Evolutionary conservation across 805 yeast genomes (phyloP).

Genomic region (Cyberlindnera samutprakarnensis): DNA sequence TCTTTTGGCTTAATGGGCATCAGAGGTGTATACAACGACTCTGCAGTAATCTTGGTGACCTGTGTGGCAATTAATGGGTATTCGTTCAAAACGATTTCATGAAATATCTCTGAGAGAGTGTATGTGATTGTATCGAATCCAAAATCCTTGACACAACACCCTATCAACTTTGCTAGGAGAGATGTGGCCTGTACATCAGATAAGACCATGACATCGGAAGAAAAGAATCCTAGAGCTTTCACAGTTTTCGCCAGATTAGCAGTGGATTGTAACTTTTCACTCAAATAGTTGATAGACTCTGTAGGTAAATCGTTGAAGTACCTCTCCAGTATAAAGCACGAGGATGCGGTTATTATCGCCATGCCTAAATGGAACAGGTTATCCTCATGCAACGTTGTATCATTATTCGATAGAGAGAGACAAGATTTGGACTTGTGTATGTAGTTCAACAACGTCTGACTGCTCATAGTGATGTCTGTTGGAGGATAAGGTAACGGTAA

Average conservation of each 20-base stretch:
- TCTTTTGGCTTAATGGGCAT: slow-evolving; percentile 28
- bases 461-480: slow-evolving; percentile 7
- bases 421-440: slow-evolving; percentile 62
- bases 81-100: slow-evolving; percentile 49
- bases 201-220: slow-evolving; percentile 23
- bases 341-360: slow-evolving; percentile 43
- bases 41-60: slow-evolving; percentile 17
- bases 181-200: slow-evolving; percentile 46
- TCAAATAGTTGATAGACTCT: slow-evolving; percentile 46
- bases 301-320: slow-evolving; percentile 47
- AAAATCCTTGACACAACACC: slow-evolving; percentile 69
- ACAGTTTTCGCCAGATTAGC: slow-evolving; percentile 27
- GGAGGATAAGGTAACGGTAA: slow-evolving; percentile 6
- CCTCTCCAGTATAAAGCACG: slow-evolving; percentile 56
- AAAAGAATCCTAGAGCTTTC: slow-evolving; percentile 32
- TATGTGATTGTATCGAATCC: slow-evolving; percentile 67
- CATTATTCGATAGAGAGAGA: slow-evolving; percentile 33
- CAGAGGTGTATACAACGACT: slow-evolving; percentile 18
- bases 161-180: slow-evolving; percentile 51
- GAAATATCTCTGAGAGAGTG: slow-evolving; percentile 62
- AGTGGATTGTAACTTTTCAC: slow-evolving; percentile 35
- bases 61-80: slow-evolving; percentile 57
- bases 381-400: slow-evolving; percentile 24
- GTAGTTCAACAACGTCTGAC: slow-evolving; percentile 33
- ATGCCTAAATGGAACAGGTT: slow-evolving; percentile 54